Evolutionary conservation across 345 rosid species (phyloP).

Genomic region (Gossypium mustelinum): DNA sequence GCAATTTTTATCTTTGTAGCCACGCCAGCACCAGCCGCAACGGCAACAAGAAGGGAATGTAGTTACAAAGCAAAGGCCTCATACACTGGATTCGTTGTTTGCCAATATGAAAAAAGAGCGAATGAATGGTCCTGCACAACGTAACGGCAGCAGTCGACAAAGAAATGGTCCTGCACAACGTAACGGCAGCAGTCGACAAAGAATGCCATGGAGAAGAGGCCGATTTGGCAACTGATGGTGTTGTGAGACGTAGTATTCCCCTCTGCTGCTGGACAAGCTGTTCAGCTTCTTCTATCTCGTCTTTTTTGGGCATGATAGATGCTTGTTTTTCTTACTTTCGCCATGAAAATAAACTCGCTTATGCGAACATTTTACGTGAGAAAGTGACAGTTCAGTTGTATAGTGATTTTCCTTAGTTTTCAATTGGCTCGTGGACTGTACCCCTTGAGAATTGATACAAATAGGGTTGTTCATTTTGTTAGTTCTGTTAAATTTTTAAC

Average conservation of each 20-base stretch:
- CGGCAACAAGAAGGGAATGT: slow-evolving; percentile 30
- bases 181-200: slow-evolving; percentile 31
- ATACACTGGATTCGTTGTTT: slow-evolving; percentile 74
- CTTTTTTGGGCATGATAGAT: neutral
- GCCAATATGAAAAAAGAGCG: slow-evolving; percentile 85
- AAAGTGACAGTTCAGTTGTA: neutral
- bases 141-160: slow-evolving; percentile 29
- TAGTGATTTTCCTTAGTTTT: neutral
- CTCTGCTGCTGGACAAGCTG: neutral
- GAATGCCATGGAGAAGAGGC: slow-evolving; percentile 57
- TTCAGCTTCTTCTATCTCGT: neutral
- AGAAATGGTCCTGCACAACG: slow-evolving; percentile 25
- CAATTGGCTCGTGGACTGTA: neutral
- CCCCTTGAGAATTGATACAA: neutral
- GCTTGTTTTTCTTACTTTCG: neutral
- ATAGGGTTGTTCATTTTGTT: neutral
- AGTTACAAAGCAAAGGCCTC: slow-evolving; percentile 48
- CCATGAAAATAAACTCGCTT: neutral
- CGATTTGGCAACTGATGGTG: slow-evolving; percentile 40
- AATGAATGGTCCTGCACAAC: slow-evolving; percentile 32
- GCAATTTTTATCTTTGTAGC: slow-evolving; percentile 6
- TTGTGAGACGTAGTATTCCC: neutral
- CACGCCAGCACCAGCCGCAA: slow-evolving; percentile 26
- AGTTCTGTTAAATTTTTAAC: neutral
- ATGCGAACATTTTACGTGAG: neutral